Conservation (phyloP, 2,329 filamentous ascomycete genomes). For the Sporothrix pseudoabietina region DNA sequence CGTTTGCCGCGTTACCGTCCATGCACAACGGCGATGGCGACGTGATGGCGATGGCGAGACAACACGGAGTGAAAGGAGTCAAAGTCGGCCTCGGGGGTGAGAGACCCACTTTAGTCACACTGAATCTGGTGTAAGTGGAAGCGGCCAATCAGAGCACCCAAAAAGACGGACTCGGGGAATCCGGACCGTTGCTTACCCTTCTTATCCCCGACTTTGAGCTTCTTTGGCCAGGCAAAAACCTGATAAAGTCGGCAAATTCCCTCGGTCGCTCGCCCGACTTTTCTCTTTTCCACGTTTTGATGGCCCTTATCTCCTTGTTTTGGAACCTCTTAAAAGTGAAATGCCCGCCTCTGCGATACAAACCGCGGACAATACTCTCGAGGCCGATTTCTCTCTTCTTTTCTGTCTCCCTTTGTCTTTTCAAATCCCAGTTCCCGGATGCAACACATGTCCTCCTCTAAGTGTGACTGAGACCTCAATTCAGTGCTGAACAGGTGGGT, state of each 20-base stretch:
- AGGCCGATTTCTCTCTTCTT: constrained; percentile 10
- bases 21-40: constrained; percentile 1
- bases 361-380: neutral
- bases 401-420: neutral
- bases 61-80: neutral
- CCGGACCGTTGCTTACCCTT: neutral
- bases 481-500: neutral
- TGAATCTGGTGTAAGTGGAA: neutral
- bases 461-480: neutral
- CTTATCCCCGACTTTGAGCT: constrained; percentile 5
- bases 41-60: neutral
- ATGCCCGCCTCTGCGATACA: neutral
- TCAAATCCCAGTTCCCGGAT: neutral
- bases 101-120: neutral
- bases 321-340: neutral
- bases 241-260: constrained; percentile 22
- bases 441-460: neutral
- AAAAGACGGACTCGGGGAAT: constrained; percentile 11
- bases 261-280: neutral
- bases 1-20: constrained; percentile 1
- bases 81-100: neutral
- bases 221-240: neutral
- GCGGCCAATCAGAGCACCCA: neutral
- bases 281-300: neutral
- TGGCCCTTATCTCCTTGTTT: constrained; percentile 4